These are phyloP conservation scores for Paracoccidioides brasiliensis DNA, from an alignment of 2,329 filamentous ascomycete species.

Conservation along the genomic window DNA sequence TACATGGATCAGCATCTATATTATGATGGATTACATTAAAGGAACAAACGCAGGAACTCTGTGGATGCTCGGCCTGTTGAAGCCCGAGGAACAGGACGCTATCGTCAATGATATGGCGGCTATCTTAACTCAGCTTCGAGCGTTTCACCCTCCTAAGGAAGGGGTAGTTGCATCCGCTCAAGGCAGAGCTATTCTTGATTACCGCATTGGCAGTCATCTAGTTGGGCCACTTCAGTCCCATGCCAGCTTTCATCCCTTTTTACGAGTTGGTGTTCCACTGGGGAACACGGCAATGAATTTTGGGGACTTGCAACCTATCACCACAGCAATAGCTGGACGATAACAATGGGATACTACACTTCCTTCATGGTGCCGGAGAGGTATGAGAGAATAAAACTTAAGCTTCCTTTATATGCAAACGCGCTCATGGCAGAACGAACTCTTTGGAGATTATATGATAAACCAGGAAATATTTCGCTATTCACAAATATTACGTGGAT, in stretches of 20 bases:
- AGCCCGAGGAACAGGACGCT: slow-evolving; percentile 7
- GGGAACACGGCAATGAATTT: slow-evolving; percentile 8
- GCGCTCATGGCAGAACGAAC: no score
- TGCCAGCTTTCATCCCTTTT: slow-evolving; percentile 10
- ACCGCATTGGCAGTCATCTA: slow-evolving; percentile 8
- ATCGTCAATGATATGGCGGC: slow-evolving; percentile 9
- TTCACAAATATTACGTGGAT: no score
- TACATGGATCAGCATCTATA: slow-evolving; percentile 10
- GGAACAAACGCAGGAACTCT: slow-evolving; percentile 7
- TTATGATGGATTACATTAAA: slow-evolving; percentile 8
- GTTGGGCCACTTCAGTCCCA: slow-evolving; percentile 9
- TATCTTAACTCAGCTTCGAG: slow-evolving; percentile 10
- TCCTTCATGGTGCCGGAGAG: no score
- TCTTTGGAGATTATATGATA: no score
- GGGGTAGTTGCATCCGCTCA: slow-evolving; percentile 7
- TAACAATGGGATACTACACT: no score
- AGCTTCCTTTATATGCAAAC: no score
- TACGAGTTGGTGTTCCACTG: slow-evolving; percentile 8
- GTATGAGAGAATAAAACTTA: no score
- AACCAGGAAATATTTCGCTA: no score
- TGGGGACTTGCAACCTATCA: slow-evolving; percentile 9
- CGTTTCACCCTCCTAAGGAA: slow-evolving; percentile 7
- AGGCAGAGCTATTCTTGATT: slow-evolving; percentile 9
- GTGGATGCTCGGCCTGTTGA: slow-evolving; percentile 8
- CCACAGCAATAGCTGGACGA: slow-evolving; percentile 6